Conservation (phyloP, 2,329 filamentous ascomycete genomes). For the Magnaporthiopsis rhizophila region DNA sequence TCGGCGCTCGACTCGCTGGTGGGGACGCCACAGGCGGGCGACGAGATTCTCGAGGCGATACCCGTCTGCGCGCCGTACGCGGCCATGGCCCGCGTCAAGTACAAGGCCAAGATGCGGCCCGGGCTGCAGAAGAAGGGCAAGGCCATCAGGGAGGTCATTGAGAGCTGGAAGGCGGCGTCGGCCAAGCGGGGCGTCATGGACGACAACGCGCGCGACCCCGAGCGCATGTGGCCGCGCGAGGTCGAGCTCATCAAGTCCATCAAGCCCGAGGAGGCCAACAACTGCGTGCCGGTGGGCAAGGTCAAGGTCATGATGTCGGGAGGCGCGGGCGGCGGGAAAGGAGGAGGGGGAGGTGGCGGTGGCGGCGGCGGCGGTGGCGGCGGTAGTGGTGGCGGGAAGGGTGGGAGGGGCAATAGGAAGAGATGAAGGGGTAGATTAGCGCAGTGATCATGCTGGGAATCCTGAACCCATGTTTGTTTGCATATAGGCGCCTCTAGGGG, state of each 20-base stretch:
- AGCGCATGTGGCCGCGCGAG: conserved; percentile 79
- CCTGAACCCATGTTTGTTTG: neutral
- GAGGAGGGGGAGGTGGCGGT: conserved; percentile 24
- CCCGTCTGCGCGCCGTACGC: conserved; percentile 59
- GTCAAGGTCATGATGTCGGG: conserved; percentile 70
- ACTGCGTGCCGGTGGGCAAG: conserved; percentile 71
- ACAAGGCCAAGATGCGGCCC: conserved; percentile 91
- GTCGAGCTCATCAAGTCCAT: conserved; percentile 74
- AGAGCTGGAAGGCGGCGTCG: conserved; percentile 65
- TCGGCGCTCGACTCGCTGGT: conserved; percentile 63
- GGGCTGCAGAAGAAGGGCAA: conserved; percentile 90
- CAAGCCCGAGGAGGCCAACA: conserved; percentile 76
- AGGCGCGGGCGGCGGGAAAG: conserved; percentile 36
- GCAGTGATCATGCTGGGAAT: neutral
- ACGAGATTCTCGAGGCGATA: conserved; percentile 67
- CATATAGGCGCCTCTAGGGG: neutral
- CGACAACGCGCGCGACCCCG: conserved; percentile 51
- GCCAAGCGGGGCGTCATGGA: conserved; percentile 51
- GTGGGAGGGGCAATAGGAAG: conserved; percentile 32
- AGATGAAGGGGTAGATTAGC: conserved; percentile 3
- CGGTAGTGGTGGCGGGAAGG: conserved; percentile 27
- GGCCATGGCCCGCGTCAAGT: conserved; percentile 67
- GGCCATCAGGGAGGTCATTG: conserved; percentile 83
- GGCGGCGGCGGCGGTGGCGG: conserved; percentile 24
- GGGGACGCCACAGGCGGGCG: conserved; percentile 68